Conservation (phyloP, 108 stramenopile genomes). For the Aureococcus anophagefferens region DNA sequence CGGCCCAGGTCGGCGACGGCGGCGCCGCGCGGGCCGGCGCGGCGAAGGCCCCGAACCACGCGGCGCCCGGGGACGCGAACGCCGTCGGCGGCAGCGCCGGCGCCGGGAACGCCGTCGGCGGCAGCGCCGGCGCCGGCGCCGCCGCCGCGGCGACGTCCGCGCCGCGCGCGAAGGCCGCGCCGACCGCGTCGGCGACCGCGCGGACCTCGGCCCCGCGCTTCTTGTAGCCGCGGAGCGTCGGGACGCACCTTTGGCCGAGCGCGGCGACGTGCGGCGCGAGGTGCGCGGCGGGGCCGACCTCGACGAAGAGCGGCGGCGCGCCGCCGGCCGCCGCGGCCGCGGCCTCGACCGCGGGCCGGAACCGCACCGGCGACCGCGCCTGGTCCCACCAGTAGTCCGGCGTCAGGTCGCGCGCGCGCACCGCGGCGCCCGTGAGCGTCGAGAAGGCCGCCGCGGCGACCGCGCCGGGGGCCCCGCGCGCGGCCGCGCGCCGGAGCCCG, state of each 20-base stretch:
- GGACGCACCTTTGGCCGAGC: background rate
- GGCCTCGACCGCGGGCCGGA: background rate
- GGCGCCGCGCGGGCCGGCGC: too few relatives aligned
- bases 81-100: too few relatives aligned
- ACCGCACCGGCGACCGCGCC: background rate
- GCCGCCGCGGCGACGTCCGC: background rate
- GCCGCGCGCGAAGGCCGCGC: background rate
- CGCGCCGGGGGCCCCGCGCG: background rate
- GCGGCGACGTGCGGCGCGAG: background rate
- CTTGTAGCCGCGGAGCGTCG: background rate
- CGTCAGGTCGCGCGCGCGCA: background rate
- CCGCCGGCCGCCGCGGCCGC: background rate
- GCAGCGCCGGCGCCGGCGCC: background rate
- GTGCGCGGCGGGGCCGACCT: background rate
- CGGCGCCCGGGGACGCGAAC: too few relatives aligned
- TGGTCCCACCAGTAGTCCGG: background rate
- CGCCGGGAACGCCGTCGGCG: background rate
- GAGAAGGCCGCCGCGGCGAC: background rate
- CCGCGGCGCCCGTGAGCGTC: background rate
- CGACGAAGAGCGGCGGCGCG: background rate
- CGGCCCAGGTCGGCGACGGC: too few relatives aligned
- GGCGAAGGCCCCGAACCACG: too few relatives aligned
- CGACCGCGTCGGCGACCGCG: background rate
- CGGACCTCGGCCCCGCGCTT: background rate
- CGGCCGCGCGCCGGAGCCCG: too few relatives aligned